Base-by-base conservation (phyloP, 345 rosid species). In the Eucalyptus paniculata region DNA sequence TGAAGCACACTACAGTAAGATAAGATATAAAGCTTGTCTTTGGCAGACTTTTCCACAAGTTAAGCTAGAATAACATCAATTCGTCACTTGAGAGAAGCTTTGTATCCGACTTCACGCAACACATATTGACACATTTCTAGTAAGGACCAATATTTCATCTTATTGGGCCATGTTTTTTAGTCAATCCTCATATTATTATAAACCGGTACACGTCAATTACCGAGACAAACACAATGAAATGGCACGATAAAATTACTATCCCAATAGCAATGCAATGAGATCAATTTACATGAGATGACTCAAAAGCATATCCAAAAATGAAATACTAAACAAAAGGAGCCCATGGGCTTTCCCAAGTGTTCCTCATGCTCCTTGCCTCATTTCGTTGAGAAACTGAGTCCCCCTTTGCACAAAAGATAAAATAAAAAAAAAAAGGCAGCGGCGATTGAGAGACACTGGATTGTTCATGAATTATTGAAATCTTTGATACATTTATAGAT, bases 81-180 rank as follows among this genome's bases (percentile, higher is more conserved):
- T 60, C 4, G 15, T 60, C 7, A 58, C n/a, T 11, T 58, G 32
- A 60, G 67, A 60, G 32, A 60, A 28, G 34, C 3, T 62, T 62
- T 62, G 32, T 28, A 62, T 62, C 4, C 0, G 5, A 0, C 17
- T 28, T n/a, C 4, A 62, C 3, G 3, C 3, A 62, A 62, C 34
- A 28, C 5, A 28, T 62, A 28, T 12, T 28, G 69, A 60, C 32
- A 13, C 17, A 6, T 60, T 28, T 12, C 13, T 2, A 13, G 2
- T 26, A 60, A 60, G 69, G n/a, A 28, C 69, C 32, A 13, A 60
- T 60, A 28, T 28, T 28, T 12, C 13, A 60, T 60, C 67, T 12
- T 3, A 6, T 28, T 12, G 4, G 69, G 34, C 32, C 67, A 28
- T 62, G 32, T 2, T 28, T 6, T 62, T 28, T 12, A 62, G 32